These are phyloP conservation scores for Nicotiana otophora DNA, from an alignment of 257 asterid genomes.

Conservation along the genomic window DNA sequence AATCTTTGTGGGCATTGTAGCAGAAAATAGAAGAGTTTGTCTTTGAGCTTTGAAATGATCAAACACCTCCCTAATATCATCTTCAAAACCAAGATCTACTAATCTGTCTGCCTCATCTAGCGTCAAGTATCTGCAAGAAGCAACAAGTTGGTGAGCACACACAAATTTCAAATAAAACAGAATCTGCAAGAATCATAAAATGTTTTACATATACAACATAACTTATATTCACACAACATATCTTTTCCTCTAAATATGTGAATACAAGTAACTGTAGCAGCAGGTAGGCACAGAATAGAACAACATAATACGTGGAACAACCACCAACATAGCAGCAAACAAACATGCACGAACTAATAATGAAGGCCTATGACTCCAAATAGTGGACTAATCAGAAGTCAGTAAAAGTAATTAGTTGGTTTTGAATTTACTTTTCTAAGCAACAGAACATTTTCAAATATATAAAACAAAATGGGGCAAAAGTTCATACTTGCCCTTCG, in stretches of 20 bases:
- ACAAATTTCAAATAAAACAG: not conserved
- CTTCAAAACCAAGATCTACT: slow-evolving; percentile 81
- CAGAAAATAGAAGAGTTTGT: slow-evolving; percentile 85
- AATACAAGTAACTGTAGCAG: not conserved
- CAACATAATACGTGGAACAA: not conserved
- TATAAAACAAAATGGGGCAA: not conserved
- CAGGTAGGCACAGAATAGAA: not conserved
- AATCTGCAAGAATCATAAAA: not conserved
- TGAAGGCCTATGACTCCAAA: not conserved
- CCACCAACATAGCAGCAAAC: not conserved
- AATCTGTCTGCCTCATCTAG: slow-evolving; percentile 77
- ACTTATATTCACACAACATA: not conserved
- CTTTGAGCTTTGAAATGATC: slow-evolving; percentile 90
- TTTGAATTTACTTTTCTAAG: not conserved
- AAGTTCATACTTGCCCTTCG: not conserved
- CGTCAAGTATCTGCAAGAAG: slow-evolving; percentile 48
- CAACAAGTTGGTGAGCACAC: slow-evolving; percentile 7
- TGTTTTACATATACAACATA: not conserved
- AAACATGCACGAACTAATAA: not conserved
- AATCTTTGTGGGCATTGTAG: slow-evolving; percentile 87
- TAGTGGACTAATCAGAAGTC: not conserved
- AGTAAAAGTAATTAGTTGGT: not conserved
- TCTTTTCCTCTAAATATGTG: not conserved
- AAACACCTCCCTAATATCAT: slow-evolving; percentile 83
- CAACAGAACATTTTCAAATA: not conserved